These are phyloP conservation scores for Ambrosia artemisiifolia DNA, from an alignment of 129 eudicot genomes.

Conservation along the genomic window DNA sequence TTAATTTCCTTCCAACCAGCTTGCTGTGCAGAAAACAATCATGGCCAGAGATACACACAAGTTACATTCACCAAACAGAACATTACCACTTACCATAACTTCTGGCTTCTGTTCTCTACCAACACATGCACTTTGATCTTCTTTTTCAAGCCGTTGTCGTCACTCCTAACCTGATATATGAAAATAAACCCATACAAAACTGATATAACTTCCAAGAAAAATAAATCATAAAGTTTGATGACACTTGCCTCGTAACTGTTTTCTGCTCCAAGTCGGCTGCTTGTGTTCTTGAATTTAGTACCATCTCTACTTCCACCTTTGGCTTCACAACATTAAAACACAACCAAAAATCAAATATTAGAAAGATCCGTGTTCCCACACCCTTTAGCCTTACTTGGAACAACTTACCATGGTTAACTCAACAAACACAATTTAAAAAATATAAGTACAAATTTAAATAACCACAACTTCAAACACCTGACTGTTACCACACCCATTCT, in stretches of 20 bases:
- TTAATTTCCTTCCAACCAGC: too few species aligned
- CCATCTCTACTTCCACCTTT: too few species aligned
- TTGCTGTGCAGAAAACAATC: too few species aligned
- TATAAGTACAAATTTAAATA: background rate
- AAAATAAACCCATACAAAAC: background rate
- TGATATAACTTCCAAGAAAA: background rate
- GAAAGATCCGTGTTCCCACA: conserved; percentile 6
- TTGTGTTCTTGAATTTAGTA: too few species aligned
- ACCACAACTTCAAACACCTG: conserved; percentile 34
- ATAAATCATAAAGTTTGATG: conserved; percentile 15
- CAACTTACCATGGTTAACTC: conserved; percentile 4
- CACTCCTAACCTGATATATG: conserved; percentile 48
- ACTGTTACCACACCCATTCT: conserved; percentile 25
- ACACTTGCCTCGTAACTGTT: conserved; percentile 71
- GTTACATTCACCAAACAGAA: conserved; percentile 47
- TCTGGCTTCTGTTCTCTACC: conserved; percentile 33
- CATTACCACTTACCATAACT: conserved; percentile 44
- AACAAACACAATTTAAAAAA: background rate
- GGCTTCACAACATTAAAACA: too few species aligned
- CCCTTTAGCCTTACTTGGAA: background rate
- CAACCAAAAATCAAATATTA: too few species aligned
- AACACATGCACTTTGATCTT: too few species aligned
- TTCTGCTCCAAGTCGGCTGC: too few species aligned
- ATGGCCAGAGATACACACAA: conserved; percentile 48
- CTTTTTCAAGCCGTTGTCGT: conserved; percentile 59